These are phyloP conservation scores for Coleophoma crateriformis DNA, from an alignment of 2,329 filamentous ascomycete species.

Conservation along the genomic window DNA sequence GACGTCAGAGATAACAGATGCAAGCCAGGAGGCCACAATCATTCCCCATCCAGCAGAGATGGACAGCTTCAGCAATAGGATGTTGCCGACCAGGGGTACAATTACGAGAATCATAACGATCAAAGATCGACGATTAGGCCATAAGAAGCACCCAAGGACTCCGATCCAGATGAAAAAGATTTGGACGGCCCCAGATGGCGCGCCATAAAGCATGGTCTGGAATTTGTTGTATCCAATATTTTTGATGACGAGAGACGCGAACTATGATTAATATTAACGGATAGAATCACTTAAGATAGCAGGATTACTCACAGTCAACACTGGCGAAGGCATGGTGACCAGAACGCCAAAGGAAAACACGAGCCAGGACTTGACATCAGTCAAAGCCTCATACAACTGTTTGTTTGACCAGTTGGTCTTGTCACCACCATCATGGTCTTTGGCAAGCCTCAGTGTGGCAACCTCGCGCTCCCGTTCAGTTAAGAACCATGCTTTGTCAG, in stretches of 20 bases:
- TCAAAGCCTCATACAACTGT: slow-evolving; percentile 38
- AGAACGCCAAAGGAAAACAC: slow-evolving; percentile 40
- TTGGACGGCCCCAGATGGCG: slow-evolving; percentile 42
- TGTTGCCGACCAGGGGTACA: slow-evolving; percentile 37
- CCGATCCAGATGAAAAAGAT: slow-evolving; percentile 40
- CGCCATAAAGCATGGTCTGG: slow-evolving; percentile 40
- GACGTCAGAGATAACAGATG: slow-evolving; percentile 35
- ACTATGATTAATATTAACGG: slow-evolving; percentile 22
- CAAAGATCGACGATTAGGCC: slow-evolving; percentile 33
- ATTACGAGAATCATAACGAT: slow-evolving; percentile 34
- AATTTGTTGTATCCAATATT: slow-evolving; percentile 36
- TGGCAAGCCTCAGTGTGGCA: slow-evolving; percentile 29
- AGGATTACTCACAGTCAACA: slow-evolving; percentile 29
- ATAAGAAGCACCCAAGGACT: slow-evolving; percentile 30
- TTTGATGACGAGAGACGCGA: slow-evolving; percentile 44
- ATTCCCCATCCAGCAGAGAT: slow-evolving; percentile 37
- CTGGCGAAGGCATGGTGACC: slow-evolving; percentile 39
- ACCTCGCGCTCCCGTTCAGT: slow-evolving; percentile 35
- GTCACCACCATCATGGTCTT: slow-evolving; percentile 33
- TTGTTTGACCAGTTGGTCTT: slow-evolving; percentile 35
- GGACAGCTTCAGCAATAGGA: slow-evolving; percentile 37
- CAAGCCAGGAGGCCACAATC: slow-evolving; percentile 41
- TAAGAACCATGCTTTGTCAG: slow-evolving; percentile 43
- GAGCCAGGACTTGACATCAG: slow-evolving; percentile 38
- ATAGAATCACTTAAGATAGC: neutral